Base-by-base conservation (phyloP, 345 rosid genomes). In the Kandelia obovata region DNA sequence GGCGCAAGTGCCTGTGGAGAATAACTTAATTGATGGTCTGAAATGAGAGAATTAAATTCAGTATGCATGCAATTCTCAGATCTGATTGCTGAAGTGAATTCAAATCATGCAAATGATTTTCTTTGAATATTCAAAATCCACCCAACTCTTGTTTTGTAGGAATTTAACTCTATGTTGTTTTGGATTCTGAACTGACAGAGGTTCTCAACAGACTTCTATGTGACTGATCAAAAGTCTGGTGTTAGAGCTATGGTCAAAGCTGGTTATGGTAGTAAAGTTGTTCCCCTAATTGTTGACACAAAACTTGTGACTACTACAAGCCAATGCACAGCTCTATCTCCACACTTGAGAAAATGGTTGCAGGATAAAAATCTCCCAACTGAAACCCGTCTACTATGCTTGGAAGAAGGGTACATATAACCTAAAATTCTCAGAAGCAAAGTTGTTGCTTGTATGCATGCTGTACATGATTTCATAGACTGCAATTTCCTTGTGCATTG, bases 191-290 rank as follows among this genome's bases (percentile, higher is more conserved):
- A 66, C 69, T 66, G 69, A 67, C 87, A 83, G 89, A 86, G 86
- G 74, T 74, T 77, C 79, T 83, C 86, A 62, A 75, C 87, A 5
- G 87, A 83, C 77, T 86, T 86, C 77, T 86, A 79, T 62, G 51
- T 86, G 63, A 86, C 84, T 1, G 87, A 86, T 71, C 53, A 25
- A 31, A 80, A 78, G 61, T 81, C 85, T 21, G 89, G 86, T 58
- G 55, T 83, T 27, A 72, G 82, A 69, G 87, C 84, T 13, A 39
- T 76, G 67, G 87, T 86, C 53, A 86, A 81, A 74, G 86, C 86
- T 5, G 86, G 87, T 58, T 34, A 75, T 25, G 79, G 76, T 35
- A 81, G 85, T 78, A 76, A 70, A 65, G 84, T 81, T 68, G 68
- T 81, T 62, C 87, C 89, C 69, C 66, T 86, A 66, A 75, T 83